Conservation (phyloP, 495 filamentous ascomycete genomes). For the Penicillium cataractarum region DNA sequence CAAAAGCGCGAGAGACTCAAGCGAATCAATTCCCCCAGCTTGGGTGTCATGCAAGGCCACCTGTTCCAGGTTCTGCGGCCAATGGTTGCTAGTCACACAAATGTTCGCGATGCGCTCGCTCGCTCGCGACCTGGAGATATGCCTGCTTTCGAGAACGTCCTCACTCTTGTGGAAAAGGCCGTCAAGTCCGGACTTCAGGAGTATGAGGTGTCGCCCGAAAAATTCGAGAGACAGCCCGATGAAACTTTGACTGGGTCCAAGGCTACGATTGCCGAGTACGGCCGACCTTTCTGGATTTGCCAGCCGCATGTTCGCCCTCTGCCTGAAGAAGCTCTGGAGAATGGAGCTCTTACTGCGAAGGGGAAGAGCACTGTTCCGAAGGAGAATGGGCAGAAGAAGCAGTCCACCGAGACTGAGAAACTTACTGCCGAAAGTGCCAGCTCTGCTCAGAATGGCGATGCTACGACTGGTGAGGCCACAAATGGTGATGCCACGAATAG, state of each 20-base stretch:
- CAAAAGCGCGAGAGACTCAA: conserved; percentile 59
- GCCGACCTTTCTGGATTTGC: conserved; percentile 87
- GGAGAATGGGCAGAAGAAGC: conserved; percentile 24
- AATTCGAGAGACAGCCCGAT: conserved; percentile 45
- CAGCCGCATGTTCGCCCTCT: conserved; percentile 88
- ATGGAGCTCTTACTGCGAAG: conserved; percentile 72
- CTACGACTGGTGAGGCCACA: conserved; percentile 6
- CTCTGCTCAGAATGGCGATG: conserved; percentile 13
- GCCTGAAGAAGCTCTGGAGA: conserved; percentile 84
- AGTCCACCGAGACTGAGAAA: conserved; percentile 16
- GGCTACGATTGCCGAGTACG: conserved; percentile 68
- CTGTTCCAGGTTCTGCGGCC: conserved; percentile 89
- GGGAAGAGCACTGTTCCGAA: conserved; percentile 51
- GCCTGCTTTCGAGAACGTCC: conserved; percentile 69
- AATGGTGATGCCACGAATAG: too few relatives aligned
- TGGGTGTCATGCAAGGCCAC: conserved; percentile 85
- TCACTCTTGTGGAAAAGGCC: conserved; percentile 67
- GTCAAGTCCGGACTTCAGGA: conserved; percentile 73
- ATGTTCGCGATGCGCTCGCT: conserved; percentile 82
- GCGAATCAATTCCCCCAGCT: conserved; percentile 64
- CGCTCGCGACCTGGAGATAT: conserved; percentile 65
- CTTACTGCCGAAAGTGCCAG: conserved; percentile 16
- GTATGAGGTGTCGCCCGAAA: conserved; percentile 65
- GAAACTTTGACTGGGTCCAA: conserved; percentile 58
- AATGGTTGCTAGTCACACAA: conserved; percentile 72